Evolutionary conservation across 208 protist genomes (phyloP), one percentile per base, ranked within the genome.

Genomic region (Acanthamoeba polyphaga): DNA sequence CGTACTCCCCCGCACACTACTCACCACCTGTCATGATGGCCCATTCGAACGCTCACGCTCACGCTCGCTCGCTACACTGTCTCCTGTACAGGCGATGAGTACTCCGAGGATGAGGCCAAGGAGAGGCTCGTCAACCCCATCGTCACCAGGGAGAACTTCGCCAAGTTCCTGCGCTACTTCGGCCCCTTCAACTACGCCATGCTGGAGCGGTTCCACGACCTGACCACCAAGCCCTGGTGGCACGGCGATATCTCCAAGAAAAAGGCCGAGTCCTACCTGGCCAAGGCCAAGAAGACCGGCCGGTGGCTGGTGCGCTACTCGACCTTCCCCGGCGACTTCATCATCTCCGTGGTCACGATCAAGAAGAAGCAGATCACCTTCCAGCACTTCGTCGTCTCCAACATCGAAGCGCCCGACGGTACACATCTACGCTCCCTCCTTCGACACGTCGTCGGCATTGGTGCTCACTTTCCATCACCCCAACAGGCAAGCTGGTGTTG

Each of bases 161-260:
- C 49, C 82, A 90, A 90, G 58, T 90, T 90, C 82, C 29, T 68
- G 53, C 82, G 82, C 53, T 90, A 90, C 82, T 90, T 90, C 34
- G 82, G 82, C 10, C 82, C 82, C 24, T 68, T 90, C 6, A 24
- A 90, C 32, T 60, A 70, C 53, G 27, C 29, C 49, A 90, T 90
- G 82, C 49, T 90, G 19, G 82, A 90, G 15, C 49, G 82, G 82
- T 68, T 90, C 49, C 29, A 60, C 51, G 82, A 90, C 53, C 82
- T 90, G 15, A 68, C 82, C 55, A 53, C 82, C n/a, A 90, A 90
- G 53, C 49, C 49, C 49, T 90, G 82, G 82, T 90, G 49, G 53
- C 82, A 90, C 82, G 82, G 82, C n/a, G 82, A 90, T 51, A 60
- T 90, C 82, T 90, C 82, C 55, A 90, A 90, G 82, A 90, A 90